A percentile compares a stretch with the other conserved stretches of the same genome.
These are phyloP conservation scores for Beauveria caledonica DNA, from an alignment of 2,329 filamentous ascomycete species.

Conservation along the genomic window DNA sequence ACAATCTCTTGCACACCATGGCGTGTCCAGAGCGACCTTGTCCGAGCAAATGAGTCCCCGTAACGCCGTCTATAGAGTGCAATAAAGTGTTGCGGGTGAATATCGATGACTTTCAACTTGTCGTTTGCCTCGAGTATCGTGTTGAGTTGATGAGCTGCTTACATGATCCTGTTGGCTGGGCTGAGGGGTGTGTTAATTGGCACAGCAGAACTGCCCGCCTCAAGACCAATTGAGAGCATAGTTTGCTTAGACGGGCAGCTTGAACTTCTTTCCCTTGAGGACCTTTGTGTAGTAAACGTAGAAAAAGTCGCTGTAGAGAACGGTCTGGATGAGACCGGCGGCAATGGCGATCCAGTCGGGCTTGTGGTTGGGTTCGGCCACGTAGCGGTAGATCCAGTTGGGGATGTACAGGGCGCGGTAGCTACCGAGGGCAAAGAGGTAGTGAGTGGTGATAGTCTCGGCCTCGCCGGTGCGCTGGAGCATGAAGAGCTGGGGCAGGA, in stretches of 20 bases:
- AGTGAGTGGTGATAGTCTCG: conserved; percentile 98
- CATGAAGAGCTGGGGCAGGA: conserved; percentile 96
- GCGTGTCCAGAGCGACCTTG: conserved; percentile 4
- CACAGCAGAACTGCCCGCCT: background rate
- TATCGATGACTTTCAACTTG: background rate
- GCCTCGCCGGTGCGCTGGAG: conserved; percentile 94
- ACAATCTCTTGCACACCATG: background rate
- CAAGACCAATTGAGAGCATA: background rate
- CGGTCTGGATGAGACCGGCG: conserved; percentile 85
- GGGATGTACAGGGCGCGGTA: conserved; percentile 96
- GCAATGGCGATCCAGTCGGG: conserved; percentile 79
- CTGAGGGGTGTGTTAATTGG: background rate
- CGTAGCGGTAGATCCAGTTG: conserved; percentile 94
- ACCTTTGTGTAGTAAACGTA: conserved; percentile 99
- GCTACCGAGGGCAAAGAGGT: conserved; percentile 83
- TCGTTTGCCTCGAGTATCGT: conserved; percentile 1
- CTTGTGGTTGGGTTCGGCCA: conserved; percentile 62
- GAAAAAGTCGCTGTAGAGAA: conserved; percentile 98
- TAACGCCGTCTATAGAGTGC: conserved; percentile 11
- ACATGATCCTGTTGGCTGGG: background rate
- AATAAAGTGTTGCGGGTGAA: background rate
- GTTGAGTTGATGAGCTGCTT: background rate
- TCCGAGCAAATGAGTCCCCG: background rate
- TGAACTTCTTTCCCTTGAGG: conserved; percentile 81
- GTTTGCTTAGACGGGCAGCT: conserved; percentile 62